These are phyloP conservation scores for Cornus kousa DNA, from an alignment of 148 eudicot species.

Conservation along the genomic window DNA sequence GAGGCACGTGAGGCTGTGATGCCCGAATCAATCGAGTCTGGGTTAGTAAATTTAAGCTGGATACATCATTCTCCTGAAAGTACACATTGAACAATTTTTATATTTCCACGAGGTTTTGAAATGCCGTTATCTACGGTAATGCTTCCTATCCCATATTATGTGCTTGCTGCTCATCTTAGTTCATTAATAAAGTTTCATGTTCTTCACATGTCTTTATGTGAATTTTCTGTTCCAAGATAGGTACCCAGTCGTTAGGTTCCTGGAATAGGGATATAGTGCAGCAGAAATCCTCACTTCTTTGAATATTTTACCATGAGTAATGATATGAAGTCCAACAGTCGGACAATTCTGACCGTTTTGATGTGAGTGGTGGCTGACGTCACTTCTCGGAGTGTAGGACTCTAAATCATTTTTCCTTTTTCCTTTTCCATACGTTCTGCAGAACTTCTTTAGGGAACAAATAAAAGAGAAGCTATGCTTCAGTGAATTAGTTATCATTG, in stretches of 20 bases:
- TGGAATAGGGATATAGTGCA: not conserved
- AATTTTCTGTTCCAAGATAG: not conserved
- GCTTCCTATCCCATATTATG: slow-evolving; percentile 3
- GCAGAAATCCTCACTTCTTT: not conserved
- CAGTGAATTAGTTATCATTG: too few species aligned
- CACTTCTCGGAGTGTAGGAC: too few species aligned
- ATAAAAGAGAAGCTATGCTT: too few species aligned
- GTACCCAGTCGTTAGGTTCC: not conserved
- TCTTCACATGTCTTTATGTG: not conserved
- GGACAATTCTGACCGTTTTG: too few species aligned
- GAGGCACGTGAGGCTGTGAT: slow-evolving; percentile 62
- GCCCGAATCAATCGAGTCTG: slow-evolving; percentile 71
- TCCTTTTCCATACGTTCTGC: too few species aligned
- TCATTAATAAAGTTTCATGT: slow-evolving; percentile 21
- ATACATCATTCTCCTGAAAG: slow-evolving; percentile 93
- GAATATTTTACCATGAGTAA: not conserved
- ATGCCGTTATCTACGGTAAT: slow-evolving; percentile 14
- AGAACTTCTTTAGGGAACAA: too few species aligned
- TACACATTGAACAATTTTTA: slow-evolving; percentile 81
- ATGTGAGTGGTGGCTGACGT: too few species aligned
- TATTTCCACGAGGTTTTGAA: slow-evolving; percentile 21
- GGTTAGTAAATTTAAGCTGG: slow-evolving; percentile 88
- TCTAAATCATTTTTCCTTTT: too few species aligned
- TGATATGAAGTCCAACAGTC: too few species aligned
- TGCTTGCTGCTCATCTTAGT: slow-evolving; percentile 17